Evolutionary conservation across 1,284 basidiomycete species (phyloP), one percentile per base, ranked within the genome.

Genomic region (Puccinia brachypodii): DNA sequence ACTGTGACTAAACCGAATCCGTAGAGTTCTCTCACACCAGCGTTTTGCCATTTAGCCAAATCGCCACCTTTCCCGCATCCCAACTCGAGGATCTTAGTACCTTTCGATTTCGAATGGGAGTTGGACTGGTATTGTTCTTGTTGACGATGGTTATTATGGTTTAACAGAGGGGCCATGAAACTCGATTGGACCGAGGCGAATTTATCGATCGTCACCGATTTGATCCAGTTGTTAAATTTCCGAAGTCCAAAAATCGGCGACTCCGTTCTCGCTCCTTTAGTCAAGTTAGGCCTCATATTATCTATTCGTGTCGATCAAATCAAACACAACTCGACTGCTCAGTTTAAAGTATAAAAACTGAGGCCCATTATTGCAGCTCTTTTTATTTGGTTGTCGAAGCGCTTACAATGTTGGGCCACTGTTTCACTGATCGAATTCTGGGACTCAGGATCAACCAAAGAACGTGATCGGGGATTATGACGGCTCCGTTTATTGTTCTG

Each of bases 171-270:
- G 16, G n/a, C 33, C 38, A 75, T 75, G 16, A 38, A 58, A 11
- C 19, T 22, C 28, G 73, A 75, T 80, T 83, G 16, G 82, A 82
- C 36, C 40, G 16, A 85, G 0, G 91, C 92, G 86, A 94, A 96
- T 76, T 92, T 92, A 9, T 92, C 92, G 85, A 98, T 96, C 83
- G 98, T 89, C 13, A 97, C 94, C 16, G 94, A 94, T 87, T 98
- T 98, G 85, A 98, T 92, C 96, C 97, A 99, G 88, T 99, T 99
- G 88, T 99, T 99, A 89, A 98, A 99, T 86, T 91, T 94, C 87
- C 96, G 96, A 80, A 99, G 89, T 31, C 95, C 95, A 82, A 98
- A 94, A 85, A 99, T 99, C 44, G 95, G 94, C 7, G 95, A 98
- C n/a, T 92, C 91, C 83, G 91, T 90, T 50, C 97, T 92, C 83